Percentiles rank a stretch among this genome's conserved stretches.
Conservation (phyloP, 176 grass and related monocot species). For the Phoenix dactylifera region DNA sequence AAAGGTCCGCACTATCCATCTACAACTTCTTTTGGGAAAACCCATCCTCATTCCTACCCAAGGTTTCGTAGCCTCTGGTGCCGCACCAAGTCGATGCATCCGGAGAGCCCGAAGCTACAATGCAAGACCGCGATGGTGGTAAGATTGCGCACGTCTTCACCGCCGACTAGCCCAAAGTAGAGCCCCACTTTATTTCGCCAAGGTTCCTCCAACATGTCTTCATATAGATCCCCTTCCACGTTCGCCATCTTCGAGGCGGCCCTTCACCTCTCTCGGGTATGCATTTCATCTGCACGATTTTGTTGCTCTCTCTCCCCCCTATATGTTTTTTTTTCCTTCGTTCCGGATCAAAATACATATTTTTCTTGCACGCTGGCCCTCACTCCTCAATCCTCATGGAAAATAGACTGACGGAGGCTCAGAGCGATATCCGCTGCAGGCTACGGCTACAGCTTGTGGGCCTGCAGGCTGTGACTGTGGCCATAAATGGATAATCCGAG, state of each 20-base stretch:
- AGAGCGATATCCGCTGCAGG: too few species aligned
- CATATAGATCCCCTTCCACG: conserved; percentile 76
- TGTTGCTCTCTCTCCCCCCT: not conserved
- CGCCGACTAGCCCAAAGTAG: conserved; percentile 7
- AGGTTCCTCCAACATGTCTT: conserved; percentile 52
- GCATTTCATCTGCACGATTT: too few species aligned
- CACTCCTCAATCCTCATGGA: too few species aligned
- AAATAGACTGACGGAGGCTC: too few species aligned
- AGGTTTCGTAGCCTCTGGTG: conserved; percentile 29
- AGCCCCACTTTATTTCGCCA: conserved; percentile 36
- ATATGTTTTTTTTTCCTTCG: too few species aligned
- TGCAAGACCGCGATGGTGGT: conserved; percentile 6
- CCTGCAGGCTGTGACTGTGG: too few species aligned
- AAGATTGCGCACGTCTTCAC: not conserved
- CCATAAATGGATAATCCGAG: too few species aligned
- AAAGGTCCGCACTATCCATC: too few species aligned
- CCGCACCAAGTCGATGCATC: conserved; percentile 17
- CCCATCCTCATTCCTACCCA: not conserved
- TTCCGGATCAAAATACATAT: too few species aligned
- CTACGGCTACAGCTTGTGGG: too few species aligned
- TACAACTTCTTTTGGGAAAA: too few species aligned
- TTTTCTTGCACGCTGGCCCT: too few species aligned
- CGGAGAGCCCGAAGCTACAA: conserved; percentile 14
- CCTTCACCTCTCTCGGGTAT: conserved; percentile 52
- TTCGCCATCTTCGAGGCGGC: conserved; percentile 81